A percentile compares a stretch with the other conserved stretches of the same genome.
Conservation (phyloP, 164 flowering plant genomes). For the Berberis thunbergii region DNA sequence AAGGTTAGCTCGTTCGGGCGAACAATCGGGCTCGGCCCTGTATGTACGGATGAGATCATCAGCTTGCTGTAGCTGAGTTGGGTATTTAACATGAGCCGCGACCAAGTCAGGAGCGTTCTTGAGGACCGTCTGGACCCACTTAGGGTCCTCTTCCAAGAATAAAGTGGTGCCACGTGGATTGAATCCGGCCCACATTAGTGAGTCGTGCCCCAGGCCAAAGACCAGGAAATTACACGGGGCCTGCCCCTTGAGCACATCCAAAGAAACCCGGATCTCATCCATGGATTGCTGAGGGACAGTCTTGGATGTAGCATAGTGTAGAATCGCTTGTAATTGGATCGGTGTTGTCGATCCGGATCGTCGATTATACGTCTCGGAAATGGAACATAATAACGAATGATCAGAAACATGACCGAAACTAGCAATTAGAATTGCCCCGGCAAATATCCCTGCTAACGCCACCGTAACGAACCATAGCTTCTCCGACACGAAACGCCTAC, state of each 20-base stretch:
- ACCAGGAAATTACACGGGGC: slow-evolving; percentile 37
- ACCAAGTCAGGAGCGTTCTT: slow-evolving; percentile 35
- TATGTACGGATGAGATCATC: slow-evolving; percentile 29
- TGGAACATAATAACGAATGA: slow-evolving; percentile 9
- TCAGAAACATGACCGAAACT: slow-evolving; percentile 8
- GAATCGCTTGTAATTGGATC: slow-evolving; percentile 17
- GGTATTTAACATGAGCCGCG: slow-evolving; percentile 46
- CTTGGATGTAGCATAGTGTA: slow-evolving; percentile 35
- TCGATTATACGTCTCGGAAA: neutral
- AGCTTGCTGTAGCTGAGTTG: slow-evolving; percentile 46
- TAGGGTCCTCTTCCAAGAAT: slow-evolving; percentile 61
- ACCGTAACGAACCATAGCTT: slow-evolving; percentile 18
- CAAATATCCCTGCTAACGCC: slow-evolving; percentile 12
- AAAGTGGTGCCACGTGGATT: slow-evolving; percentile 32
- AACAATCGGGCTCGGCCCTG: slow-evolving; percentile 30
- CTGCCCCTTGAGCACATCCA: slow-evolving; percentile 18
- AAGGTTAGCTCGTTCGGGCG: neutral
- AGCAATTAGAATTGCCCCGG: slow-evolving; percentile 16
- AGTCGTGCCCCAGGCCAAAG: slow-evolving; percentile 42
- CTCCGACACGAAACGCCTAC: slow-evolving; percentile 2
- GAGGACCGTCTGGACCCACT: slow-evolving; percentile 50
- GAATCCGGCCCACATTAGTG: slow-evolving; percentile 36
- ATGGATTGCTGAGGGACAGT: slow-evolving; percentile 23
- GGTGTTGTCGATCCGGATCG: neutral
- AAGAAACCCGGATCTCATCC: slow-evolving; percentile 23